phyloP scores from a whole-genome alignment of 1,139 yeast species.

The Geotrichum reessii region DNA sequence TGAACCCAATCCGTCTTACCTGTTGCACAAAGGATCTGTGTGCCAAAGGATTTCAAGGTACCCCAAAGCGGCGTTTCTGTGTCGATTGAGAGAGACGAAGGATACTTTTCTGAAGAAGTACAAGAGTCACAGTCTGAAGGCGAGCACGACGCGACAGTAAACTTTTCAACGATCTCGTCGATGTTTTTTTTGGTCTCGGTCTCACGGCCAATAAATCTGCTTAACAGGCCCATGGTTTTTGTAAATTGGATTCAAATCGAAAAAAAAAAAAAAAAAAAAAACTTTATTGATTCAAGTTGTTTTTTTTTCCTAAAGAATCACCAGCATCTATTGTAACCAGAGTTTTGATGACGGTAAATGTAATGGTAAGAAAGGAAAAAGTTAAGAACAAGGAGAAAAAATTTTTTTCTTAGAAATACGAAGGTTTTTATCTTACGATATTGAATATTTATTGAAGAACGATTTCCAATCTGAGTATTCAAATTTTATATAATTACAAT shows the following conservation, averaged over 20 bases:
- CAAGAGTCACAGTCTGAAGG: slow-evolving; percentile 28
- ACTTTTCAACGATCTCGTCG: slow-evolving; percentile 17
- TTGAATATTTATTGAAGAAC: background rate
- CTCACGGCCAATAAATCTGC: slow-evolving; percentile 2
- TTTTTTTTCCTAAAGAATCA: too few relatives aligned
- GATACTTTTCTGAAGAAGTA: slow-evolving; percentile 40
- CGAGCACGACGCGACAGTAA: slow-evolving; percentile 27
- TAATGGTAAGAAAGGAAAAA: background rate
- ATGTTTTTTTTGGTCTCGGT: slow-evolving; percentile 38
- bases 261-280: too few relatives aligned
- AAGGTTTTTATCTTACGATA: background rate
- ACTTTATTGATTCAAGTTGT: background rate
- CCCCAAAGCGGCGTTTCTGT: slow-evolving; percentile 56
- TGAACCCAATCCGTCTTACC: slow-evolving; percentile 82
- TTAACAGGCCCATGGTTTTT: slow-evolving; percentile 9
- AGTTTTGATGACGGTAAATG: background rate
- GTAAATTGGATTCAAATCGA: background rate
- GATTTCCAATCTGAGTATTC: background rate
- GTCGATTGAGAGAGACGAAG: slow-evolving; percentile 50
- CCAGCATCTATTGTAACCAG: background rate
- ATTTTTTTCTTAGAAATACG: background rate
- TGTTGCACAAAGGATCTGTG: slow-evolving; percentile 75
- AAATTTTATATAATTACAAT: background rate
- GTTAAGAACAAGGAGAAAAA: background rate
- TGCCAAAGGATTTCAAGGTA: slow-evolving; percentile 59